Conservation (phyloP, 2,329 filamentous ascomycete genomes). For the Zalaria sp. region DNA sequence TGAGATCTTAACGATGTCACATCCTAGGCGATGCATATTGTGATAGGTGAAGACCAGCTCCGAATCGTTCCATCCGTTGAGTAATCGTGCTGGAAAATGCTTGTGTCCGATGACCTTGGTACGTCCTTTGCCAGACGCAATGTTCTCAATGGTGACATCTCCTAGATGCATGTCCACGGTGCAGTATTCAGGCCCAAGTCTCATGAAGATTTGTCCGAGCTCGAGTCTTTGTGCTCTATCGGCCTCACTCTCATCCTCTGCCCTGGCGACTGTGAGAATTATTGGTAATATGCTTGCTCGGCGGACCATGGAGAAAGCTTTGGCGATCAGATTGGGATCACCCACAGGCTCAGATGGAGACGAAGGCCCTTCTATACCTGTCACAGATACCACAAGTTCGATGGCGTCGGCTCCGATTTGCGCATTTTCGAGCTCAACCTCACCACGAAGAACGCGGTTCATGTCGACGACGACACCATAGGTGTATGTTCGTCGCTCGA, state of each 20-base stretch:
- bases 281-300: constrained; percentile 44
- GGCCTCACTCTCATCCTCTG: constrained; percentile 26
- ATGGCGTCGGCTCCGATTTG: constrained; percentile 56
- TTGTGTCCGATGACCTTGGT: constrained; percentile 50
- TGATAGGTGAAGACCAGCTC: constrained; percentile 44
- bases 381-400: constrained; percentile 33
- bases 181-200: constrained; percentile 45
- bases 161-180: constrained; percentile 42
- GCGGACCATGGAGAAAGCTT: constrained; percentile 45
- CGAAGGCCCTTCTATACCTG: constrained; percentile 1
- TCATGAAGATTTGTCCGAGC: constrained; percentile 36
- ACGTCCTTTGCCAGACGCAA: constrained; percentile 37
- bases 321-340: constrained; percentile 28
- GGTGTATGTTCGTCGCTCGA: constrained; percentile 49
- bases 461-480: constrained; percentile 51
- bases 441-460: constrained; percentile 38
- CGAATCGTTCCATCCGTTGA: constrained; percentile 41
- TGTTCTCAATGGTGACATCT: constrained; percentile 33
- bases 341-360: background rate
- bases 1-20: constrained; percentile 47
- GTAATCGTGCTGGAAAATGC: constrained; percentile 24
- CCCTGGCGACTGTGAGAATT: constrained; percentile 23
- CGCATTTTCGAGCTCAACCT: constrained; percentile 48
- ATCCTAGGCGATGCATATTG: constrained; percentile 42
- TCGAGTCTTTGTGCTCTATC: constrained; percentile 34